Conservation (phyloP, 495 filamentous ascomycete genomes). For the Penicillium simplicissimum region DNA sequence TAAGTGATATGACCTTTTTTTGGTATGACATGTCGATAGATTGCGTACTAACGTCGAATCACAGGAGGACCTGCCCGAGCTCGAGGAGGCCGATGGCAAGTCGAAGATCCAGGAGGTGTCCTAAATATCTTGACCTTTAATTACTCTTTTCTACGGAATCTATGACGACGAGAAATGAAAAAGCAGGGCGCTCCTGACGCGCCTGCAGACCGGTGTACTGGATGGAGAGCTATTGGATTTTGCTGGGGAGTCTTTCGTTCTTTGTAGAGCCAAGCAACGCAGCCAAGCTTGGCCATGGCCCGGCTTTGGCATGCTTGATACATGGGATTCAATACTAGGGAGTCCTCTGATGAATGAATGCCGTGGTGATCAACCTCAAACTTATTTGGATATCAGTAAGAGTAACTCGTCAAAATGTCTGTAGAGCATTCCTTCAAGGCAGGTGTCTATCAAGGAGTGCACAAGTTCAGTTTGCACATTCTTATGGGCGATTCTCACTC, state of each 20-base stretch:
- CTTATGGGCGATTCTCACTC: too few species aligned
- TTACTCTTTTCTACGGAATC: constrained; percentile 21
- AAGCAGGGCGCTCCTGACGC: constrained; percentile 21
- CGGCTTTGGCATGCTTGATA: not conserved
- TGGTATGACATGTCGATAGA: constrained; percentile 1
- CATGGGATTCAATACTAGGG: constrained; percentile 5
- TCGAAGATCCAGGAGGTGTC: constrained; percentile 61
- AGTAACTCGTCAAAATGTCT: not conserved
- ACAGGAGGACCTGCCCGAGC: constrained; percentile 66
- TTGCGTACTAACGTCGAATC: constrained; percentile 38
- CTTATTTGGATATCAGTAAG: not conserved
- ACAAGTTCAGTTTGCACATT: too few species aligned
- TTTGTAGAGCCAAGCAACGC: constrained; percentile 22
- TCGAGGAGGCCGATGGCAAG: constrained; percentile 52
- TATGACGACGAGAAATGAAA: constrained; percentile 35
- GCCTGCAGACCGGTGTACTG: constrained; percentile 15
- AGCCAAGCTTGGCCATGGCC: constrained; percentile 9
- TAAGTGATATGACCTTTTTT: constrained; percentile 35
- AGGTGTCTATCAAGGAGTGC: too few species aligned
- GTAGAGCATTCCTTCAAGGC: too few species aligned
- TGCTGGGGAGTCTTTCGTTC: constrained; percentile 20
- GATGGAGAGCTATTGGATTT: constrained; percentile 19
- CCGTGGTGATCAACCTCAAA: constrained; percentile 5
- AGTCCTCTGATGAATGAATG: constrained; percentile 11
- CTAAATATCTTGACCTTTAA: constrained; percentile 31